Evolutionary conservation across 441 rosid genomes (phyloP).

Genomic region (Aleurites moluccanus): DNA sequence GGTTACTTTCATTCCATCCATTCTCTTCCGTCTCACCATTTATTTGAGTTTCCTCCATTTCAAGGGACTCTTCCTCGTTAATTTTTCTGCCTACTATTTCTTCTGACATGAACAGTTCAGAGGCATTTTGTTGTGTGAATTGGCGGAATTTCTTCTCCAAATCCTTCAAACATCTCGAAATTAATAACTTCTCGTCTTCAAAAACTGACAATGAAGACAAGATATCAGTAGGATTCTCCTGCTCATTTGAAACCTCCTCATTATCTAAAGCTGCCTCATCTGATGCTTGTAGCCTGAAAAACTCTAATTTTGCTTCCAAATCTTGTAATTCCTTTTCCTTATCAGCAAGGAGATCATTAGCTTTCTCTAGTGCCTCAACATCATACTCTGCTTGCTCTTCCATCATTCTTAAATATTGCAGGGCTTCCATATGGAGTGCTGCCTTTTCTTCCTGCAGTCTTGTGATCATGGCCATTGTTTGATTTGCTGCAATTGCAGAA

Average conservation of each 20-base stretch:
- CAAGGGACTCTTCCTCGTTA: conserved; percentile 24
- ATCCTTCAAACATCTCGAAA: conserved; percentile 30
- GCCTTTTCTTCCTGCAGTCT: conserved; percentile 94
- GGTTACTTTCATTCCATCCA: no score
- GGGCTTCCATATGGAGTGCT: conserved; percentile 80
- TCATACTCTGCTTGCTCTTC: conserved; percentile 96
- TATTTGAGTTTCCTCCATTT: conserved; percentile 24
- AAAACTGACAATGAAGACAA: conserved; percentile 29
- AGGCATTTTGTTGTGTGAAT: conserved; percentile 20
- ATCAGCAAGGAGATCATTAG: conserved; percentile 68
- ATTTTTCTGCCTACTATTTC: conserved; percentile 29
- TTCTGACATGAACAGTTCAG: conserved; percentile 14
- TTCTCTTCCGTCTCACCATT: conserved; percentile 25
- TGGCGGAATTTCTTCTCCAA: conserved; percentile 45
- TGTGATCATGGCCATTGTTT: conserved; percentile 98
- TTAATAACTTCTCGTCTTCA: conserved; percentile 39
- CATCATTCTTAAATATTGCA: conserved; percentile 90
- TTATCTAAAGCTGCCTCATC: conserved; percentile 20
- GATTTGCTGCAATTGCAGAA: conserved; percentile 75
- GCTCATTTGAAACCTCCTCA: conserved; percentile 15
- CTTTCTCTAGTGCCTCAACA: conserved; percentile 72
- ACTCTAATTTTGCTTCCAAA: conserved; percentile 73
- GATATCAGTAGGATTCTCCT: conserved; percentile 21
- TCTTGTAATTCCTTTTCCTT: conserved; percentile 80
- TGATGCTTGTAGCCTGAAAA: conserved; percentile 40